Conservation (phyloP, 495 filamentous ascomycete species). For the Neurospora sp. region DNA sequence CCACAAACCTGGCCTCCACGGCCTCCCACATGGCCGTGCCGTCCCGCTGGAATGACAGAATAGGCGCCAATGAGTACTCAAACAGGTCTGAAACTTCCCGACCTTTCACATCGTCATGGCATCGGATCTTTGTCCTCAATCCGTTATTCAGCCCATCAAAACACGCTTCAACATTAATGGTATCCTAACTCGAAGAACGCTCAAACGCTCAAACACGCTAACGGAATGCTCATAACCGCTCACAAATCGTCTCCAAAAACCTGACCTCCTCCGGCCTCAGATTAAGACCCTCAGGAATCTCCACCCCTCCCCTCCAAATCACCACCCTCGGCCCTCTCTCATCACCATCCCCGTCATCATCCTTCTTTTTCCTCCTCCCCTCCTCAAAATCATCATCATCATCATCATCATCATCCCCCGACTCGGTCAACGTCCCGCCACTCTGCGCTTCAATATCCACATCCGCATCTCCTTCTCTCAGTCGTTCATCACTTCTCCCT, state of each 20-base stretch:
- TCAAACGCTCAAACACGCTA: neutral
- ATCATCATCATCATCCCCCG: neutral
- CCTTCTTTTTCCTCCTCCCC: neutral
- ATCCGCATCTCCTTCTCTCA: conserved; percentile 7
- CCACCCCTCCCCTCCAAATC: conserved; percentile 5
- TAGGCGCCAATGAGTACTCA: neutral
- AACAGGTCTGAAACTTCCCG: too few species aligned
- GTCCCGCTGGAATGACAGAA: neutral
- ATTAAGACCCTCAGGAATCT: conserved; percentile 9
- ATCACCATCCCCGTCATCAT: neutral
- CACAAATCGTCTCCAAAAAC: conserved; percentile 9
- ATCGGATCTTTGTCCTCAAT: neutral
- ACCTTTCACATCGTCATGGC: neutral
- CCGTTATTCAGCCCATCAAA: neutral
- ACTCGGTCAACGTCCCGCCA: neutral
- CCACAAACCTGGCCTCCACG: neutral
- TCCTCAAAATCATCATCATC: neutral
- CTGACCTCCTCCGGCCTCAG: conserved; percentile 11
- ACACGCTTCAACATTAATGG: neutral
- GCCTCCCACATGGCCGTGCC: neutral
- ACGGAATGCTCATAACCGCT: conserved; percentile 4
- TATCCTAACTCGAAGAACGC: neutral
- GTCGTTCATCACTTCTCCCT: neutral
- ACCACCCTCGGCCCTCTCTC: conserved; percentile 1
- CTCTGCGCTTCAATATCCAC: neutral